Evolutionary conservation across 176 grass and related monocot species (phyloP).

Genomic region (Ensete glaucum): DNA sequence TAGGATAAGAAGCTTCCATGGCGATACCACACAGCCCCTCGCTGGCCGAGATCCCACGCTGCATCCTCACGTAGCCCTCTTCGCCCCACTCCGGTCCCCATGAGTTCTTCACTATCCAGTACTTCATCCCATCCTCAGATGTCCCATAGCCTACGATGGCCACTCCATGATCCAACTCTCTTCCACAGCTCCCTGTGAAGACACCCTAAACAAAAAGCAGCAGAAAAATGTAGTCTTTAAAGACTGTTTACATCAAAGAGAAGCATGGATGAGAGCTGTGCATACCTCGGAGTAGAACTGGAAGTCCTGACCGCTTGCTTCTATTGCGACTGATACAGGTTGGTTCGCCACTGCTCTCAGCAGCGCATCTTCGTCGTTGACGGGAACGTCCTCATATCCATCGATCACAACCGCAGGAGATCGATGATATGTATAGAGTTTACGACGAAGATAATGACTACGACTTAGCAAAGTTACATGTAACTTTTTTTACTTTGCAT

Average conservation of each 20-base stretch:
- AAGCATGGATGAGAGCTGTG: too few species aligned
- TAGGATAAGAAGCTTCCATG: constrained; percentile 1
- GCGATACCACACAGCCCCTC: constrained; percentile 1
- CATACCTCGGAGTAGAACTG: constrained; percentile 77
- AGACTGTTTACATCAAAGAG: too few species aligned
- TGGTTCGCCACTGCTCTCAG: constrained; percentile 51
- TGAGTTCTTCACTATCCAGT: constrained; percentile 16
- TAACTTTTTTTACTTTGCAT: constrained; percentile 8
- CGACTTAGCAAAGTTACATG: too few species aligned
- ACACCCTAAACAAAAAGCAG: constrained; percentile 37
- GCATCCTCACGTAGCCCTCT: constrained; percentile 2
- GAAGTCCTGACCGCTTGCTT: constrained; percentile 44
- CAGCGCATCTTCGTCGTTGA: constrained; percentile 40
- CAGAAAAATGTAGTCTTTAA: too few species aligned
- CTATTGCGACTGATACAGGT: constrained; percentile 54
- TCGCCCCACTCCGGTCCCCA: neutral
- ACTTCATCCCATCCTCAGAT: neutral
- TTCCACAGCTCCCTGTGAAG: constrained; percentile 30
- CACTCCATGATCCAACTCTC: constrained; percentile 8
- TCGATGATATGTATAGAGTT: neutral
- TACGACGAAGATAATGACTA: too few species aligned
- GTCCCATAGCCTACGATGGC: constrained; percentile 1
- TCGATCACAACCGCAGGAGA: constrained; percentile 47
- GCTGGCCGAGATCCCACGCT: neutral
- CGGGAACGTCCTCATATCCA: constrained; percentile 49